Evolutionary conservation across 306 rosid genomes (phyloP).

Genomic region (Vachellia collinsii): DNA sequence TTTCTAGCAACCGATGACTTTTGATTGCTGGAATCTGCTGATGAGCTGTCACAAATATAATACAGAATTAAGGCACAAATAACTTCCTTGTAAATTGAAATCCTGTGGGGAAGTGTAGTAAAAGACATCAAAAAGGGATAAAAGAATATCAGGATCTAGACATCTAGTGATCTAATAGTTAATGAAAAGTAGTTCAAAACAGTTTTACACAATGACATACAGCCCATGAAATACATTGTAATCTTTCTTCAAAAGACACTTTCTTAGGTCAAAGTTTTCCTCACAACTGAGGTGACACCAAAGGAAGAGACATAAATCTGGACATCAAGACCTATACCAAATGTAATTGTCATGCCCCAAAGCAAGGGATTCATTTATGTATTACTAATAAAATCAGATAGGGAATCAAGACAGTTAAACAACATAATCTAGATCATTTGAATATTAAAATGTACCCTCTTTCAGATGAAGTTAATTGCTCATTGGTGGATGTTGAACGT

Average conservation of each 20-base stretch:
- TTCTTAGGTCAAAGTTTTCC: background rate
- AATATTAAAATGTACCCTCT: slow-evolving; percentile 47
- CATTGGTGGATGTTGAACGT: slow-evolving; percentile 39
- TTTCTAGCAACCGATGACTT: slow-evolving; percentile 59
- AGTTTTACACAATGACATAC: slow-evolving; percentile 13
- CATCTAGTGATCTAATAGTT: slow-evolving; percentile 21
- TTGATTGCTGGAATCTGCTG: slow-evolving; percentile 56
- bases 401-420: background rate
- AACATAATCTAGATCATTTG: background rate
- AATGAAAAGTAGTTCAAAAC: slow-evolving; percentile 8
- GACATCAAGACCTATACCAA: background rate
- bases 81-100: slow-evolving; percentile 4
- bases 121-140: background rate
- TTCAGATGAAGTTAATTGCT: slow-evolving; percentile 42
- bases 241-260: background rate
- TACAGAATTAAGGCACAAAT: slow-evolving; percentile 22
- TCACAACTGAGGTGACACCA: background rate
- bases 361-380: background rate
- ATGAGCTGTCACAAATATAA: slow-evolving; percentile 49
- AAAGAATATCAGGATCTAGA: background rate
- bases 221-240: background rate
- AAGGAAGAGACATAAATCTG: no score
- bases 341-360: background rate
- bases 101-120: background rate
- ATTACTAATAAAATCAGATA: background rate